These are phyloP conservation scores for Davidsoniella eucalypti DNA, from an alignment of 2,329 filamentous ascomycete genomes.

Conservation along the genomic window DNA sequence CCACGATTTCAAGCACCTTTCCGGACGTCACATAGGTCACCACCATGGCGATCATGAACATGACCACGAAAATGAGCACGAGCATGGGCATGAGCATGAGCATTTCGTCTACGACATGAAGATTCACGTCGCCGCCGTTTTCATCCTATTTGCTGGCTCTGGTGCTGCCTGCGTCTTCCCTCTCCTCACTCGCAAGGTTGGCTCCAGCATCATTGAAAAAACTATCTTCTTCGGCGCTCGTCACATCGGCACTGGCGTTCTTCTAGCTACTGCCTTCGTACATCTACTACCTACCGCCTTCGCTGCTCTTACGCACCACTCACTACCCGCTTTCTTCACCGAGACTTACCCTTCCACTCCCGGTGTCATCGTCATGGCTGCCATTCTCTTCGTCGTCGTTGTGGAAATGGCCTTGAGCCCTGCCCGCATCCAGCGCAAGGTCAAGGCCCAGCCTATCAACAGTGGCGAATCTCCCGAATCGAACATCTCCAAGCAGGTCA, in stretches of 20 bases:
- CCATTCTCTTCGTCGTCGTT: conserved; percentile 61
- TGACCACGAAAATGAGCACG: not conserved
- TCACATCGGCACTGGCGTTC: conserved; percentile 65
- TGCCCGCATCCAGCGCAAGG: conserved; percentile 17
- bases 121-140: conserved; percentile 40
- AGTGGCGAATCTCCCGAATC: not conserved
- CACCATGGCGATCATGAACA: not conserved
- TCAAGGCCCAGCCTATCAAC: conserved; percentile 1
- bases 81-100: not conserved
- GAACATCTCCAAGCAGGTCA: no score
- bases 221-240: conserved; percentile 38
- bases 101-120: conserved; percentile 37
- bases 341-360: conserved; percentile 60
- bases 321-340: conserved; percentile 61
- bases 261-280: conserved; percentile 62
- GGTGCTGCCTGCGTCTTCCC: conserved; percentile 36
- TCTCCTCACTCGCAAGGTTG: conserved; percentile 33
- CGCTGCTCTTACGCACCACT: conserved; percentile 43
- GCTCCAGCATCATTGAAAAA: conserved; percentile 34
- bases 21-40: not conserved
- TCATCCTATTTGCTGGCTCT: conserved; percentile 31
- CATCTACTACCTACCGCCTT: conserved; percentile 56
- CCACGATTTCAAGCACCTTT: not conserved
- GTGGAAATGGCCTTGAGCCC: conserved; percentile 52
- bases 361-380: conserved; percentile 62